phyloP scores from a whole-genome alignment of 805 yeast species.

The Dipodascus geniculatus region DNA sequence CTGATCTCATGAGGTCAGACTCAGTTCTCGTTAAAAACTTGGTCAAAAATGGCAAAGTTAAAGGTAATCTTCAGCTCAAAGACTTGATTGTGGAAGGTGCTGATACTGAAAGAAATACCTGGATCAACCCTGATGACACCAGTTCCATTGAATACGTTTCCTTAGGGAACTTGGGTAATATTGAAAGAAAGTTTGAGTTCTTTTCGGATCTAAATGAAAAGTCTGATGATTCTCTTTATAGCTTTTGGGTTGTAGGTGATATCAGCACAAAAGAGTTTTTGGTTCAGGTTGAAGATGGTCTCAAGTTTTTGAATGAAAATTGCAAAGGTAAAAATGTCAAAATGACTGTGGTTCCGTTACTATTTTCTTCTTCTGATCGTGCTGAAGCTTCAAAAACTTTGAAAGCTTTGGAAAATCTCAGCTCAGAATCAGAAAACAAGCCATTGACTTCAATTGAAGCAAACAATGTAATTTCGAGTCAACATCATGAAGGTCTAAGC shows the following conservation, averaged over 20 bases:
- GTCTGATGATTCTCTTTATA: conserved; percentile 13
- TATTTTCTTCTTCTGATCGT: neutral
- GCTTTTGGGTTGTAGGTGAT: conserved; percentile 50
- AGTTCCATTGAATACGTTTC: conserved; percentile 24
- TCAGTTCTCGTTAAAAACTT: conserved; percentile 4
- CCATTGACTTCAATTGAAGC: neutral
- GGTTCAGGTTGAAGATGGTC: conserved; percentile 33
- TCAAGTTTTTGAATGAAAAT: conserved; percentile 16
- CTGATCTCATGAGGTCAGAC: conserved; percentile 3
- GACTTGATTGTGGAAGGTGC: conserved; percentile 35
- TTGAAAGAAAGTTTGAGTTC: neutral
- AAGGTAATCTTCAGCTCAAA: conserved; percentile 17
- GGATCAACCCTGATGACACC: conserved; percentile 39
- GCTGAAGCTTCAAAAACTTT: conserved; percentile 1
- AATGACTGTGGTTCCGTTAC: conserved; percentile 7
- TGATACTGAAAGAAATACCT: conserved; percentile 33
- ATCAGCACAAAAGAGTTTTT: conserved; percentile 30
- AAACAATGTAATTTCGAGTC: neutral
- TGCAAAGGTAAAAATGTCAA: conserved; percentile 3
- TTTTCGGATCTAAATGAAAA: conserved; percentile 3
- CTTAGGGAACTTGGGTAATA: neutral
- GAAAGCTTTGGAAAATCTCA: neutral
- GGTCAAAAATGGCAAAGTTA: conserved; percentile 10
- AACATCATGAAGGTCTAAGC: neutral
- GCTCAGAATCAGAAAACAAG: neutral